phyloP scores from a whole-genome alignment of 768 basidiomycete species.

The Collybia sordida region DNA sequence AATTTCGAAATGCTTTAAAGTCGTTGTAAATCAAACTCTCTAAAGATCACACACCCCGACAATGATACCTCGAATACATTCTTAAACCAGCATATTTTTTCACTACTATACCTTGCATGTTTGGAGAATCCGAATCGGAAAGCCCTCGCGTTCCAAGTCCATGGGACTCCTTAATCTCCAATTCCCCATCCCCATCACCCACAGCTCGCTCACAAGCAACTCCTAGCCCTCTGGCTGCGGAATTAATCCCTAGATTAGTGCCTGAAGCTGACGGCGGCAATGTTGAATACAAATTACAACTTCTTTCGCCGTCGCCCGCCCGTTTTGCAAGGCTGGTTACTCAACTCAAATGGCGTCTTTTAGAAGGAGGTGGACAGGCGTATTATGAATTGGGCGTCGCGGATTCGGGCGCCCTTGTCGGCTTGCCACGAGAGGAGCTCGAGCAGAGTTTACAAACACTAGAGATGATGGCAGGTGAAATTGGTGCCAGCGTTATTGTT shows the following conservation, averaged over 20 bases:
- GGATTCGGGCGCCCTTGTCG: conserved; percentile 86
- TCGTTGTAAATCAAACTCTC: too few relatives aligned
- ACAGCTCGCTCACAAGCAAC: conserved; percentile 23
- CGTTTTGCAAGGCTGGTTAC: conserved; percentile 87
- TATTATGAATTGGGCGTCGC: conserved; percentile 84
- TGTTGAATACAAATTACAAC: conserved; percentile 93
- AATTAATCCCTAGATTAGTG: conserved; percentile 61
- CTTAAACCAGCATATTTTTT: conserved; percentile 1
- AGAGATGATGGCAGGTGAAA: conserved; percentile 91
- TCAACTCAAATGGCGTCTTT: conserved; percentile 92
- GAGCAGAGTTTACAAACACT: conserved; percentile 83
- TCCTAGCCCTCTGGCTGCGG: conserved; percentile 29
- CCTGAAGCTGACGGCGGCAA: conserved; percentile 86
- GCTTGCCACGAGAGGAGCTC: conserved; percentile 71
- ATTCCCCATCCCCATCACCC: conserved; percentile 42
- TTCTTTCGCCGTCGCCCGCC: conserved; percentile 71
- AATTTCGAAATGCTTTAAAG: too few relatives aligned
- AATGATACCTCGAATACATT: conserved; percentile 31
- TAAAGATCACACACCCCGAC: conserved; percentile 2
- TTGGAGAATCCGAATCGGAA: conserved; percentile 81
- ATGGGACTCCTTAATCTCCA: conserved; percentile 75
- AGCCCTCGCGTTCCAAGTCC: conserved; percentile 78
- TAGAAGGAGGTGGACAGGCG: conserved; percentile 82
- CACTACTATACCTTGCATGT: conserved; percentile 44
- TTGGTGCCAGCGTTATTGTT: conserved; percentile 89